phyloP scores from a whole-genome alignment of 192 early-diverging fungal genomes.

The Backusella liffmaniae region DNA sequence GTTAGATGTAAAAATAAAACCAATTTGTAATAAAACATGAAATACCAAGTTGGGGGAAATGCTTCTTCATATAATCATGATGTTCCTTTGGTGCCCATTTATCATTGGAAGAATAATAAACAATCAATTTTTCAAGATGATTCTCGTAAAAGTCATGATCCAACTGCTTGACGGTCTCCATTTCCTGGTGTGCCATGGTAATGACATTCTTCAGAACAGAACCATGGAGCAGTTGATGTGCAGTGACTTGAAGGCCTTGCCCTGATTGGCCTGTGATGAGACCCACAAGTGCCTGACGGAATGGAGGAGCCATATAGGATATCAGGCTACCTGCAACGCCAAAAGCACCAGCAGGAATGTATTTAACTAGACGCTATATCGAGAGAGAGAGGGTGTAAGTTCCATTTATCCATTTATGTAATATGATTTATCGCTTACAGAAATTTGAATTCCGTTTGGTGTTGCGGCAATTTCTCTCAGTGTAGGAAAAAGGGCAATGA shows the following conservation, averaged over 20 bases:
- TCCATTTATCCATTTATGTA: too few relatives aligned
- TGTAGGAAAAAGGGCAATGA: slow-evolving; percentile 79
- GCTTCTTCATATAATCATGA: slow-evolving; percentile 60
- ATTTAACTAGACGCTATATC: slow-evolving; percentile 17
- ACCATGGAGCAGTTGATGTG: slow-evolving; percentile 64
- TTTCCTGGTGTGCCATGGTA: slow-evolving; percentile 72
- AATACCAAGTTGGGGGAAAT: slow-evolving; percentile 63
- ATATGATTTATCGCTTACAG: slow-evolving; percentile 31
- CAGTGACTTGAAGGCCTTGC: slow-evolving; percentile 54
- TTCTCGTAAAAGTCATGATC: slow-evolving; percentile 62
- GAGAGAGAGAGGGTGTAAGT: not conserved
- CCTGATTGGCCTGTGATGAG: slow-evolving; percentile 38
- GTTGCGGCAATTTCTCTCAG: slow-evolving; percentile 75
- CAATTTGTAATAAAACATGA: not conserved
- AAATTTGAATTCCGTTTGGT: slow-evolving; percentile 66
- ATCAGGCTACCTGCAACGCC: slow-evolving; percentile 24
- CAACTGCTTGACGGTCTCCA: slow-evolving; percentile 64
- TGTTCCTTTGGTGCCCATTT: slow-evolving; percentile 75
- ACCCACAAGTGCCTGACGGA: slow-evolving; percentile 36
- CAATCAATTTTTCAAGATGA: slow-evolving; percentile 61
- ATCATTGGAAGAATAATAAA: slow-evolving; percentile 79
- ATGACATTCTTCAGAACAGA: slow-evolving; percentile 63
- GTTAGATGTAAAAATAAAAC: not conserved
- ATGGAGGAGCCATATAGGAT: slow-evolving; percentile 38
- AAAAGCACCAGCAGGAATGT: slow-evolving; percentile 27